Percentiles rank a stretch among this genome's conserved stretches.
Conservation (phyloP, 805 yeast genomes). For the Suhomyces prunicola region DNA sequence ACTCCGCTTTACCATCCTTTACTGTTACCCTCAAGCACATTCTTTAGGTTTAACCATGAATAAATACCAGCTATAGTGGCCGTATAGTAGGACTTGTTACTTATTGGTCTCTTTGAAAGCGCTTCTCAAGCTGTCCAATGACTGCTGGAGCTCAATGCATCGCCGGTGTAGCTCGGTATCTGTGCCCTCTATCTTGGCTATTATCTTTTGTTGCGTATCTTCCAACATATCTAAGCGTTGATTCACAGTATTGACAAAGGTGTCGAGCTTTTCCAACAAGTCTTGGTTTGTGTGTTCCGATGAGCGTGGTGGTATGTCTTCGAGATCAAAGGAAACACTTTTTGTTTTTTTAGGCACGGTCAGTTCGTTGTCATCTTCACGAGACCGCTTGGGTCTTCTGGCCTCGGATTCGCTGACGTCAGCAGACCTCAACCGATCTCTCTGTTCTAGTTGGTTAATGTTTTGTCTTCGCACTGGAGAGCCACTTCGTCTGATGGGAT, state of each 20-base stretch:
- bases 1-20: neutral
- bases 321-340: neutral
- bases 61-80: neutral
- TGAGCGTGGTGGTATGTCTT: neutral
- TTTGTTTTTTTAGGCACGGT: neutral
- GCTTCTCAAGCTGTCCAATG: neutral
- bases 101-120: neutral
- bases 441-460: slow-evolving; percentile 6
- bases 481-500: slow-evolving; percentile 8
- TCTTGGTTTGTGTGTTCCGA: neutral
- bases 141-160: neutral
- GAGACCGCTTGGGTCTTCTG: neutral
- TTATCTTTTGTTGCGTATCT: neutral
- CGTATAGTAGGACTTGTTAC: neutral
- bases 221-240: neutral
- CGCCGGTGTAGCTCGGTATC: neutral
- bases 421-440: neutral
- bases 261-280: neutral
- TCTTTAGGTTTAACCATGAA: too few species aligned
- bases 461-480: slow-evolving; percentile 7
- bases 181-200: neutral
- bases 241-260: neutral
- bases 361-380: neutral
- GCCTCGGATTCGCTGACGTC: neutral
- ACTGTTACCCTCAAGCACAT: too few species aligned